Evolutionary conservation across 2,329 filamentous ascomycete genomes (phyloP), one percentile per base, ranked within the genome.

Genomic region (Fusarium sterilihyphosum): DNA sequence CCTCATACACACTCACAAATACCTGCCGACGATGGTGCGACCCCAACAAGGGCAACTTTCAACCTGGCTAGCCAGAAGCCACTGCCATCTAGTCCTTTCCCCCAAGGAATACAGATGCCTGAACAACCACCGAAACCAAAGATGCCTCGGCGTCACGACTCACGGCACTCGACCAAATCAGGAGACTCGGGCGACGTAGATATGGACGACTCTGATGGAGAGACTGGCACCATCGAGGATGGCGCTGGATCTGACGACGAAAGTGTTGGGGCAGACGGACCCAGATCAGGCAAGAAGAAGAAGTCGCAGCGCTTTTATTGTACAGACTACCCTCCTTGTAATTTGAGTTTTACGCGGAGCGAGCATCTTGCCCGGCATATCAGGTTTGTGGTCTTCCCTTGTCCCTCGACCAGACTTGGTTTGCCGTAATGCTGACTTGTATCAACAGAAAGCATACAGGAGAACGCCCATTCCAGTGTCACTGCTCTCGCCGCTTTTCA

Each of bases 271-370:
- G 90, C 88, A 17, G 91, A 92, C 79, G 86, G 90, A 47, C 86
- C 87, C n/a, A 90, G 92, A 71, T 92, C 93, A 14, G 92, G 89
- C 60, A 97, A 97, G 85, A 98, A 98, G 89, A 98, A 98, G 85
- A 98, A 98, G 83, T 94, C 95, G 2, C 95, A 98, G 82, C 91
- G 94, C 52, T 99, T 99, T 83, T 98, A 96, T 83, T 99, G 96
- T 84, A 97, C 93, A 8, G 95, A 98, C 38, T 98, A 94, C 78
- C 96, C 96, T 33, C 95, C 95, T 8, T 99, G 96, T 83, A 95
- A 92, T 79, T 83, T 99, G 66, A 98, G 95, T 83, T 99, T 99
- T 81, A 98, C 96, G 0, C 88, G 96, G 71, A 98, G 96, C 80
- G 96, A 99, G 82, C 96, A 99, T 85, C 84, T 99, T 70, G 96